Conservation (phyloP, 2,329 filamentous ascomycete species). For the Talaromyces sp. region DNA sequence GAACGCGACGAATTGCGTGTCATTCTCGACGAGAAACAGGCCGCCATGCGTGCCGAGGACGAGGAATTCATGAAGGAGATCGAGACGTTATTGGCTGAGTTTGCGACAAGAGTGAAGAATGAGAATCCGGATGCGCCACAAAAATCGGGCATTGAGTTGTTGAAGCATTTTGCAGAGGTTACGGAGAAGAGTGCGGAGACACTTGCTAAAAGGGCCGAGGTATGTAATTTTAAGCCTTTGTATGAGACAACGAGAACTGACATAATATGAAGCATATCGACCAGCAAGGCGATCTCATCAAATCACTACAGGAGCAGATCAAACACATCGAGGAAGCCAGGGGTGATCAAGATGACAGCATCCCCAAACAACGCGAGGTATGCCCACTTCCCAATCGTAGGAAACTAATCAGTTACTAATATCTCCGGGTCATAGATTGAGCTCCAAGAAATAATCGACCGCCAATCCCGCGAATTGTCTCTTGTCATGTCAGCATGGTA, state of each 20-base stretch:
- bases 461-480: conserved; percentile 42
- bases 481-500: conserved; percentile 49
- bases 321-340: conserved; percentile 39
- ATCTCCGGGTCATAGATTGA: conserved; percentile 30
- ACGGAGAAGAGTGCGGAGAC: conserved; percentile 54
- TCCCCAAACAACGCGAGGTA: conserved; percentile 42
- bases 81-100: conserved; percentile 40
- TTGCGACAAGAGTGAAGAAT: conserved; percentile 35
- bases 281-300: conserved; percentile 43
- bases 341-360: conserved; percentile 26
- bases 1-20: conserved; percentile 41
- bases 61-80: conserved; percentile 41
- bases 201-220: conserved; percentile 43
- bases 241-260: background rate
- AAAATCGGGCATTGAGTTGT: conserved; percentile 38
- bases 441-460: conserved; percentile 40
- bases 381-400: conserved; percentile 5
- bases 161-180: conserved; percentile 49
- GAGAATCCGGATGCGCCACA: conserved; percentile 32
- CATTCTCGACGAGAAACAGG: conserved; percentile 39
- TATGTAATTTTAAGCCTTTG: conserved; percentile 24
- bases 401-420: background rate
- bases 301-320: conserved; percentile 41
- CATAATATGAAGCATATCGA: conserved; percentile 37
- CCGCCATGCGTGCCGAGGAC: conserved; percentile 40